Conservation (phyloP, 208 protist species). For the Leishmania aethiopica region DNA sequence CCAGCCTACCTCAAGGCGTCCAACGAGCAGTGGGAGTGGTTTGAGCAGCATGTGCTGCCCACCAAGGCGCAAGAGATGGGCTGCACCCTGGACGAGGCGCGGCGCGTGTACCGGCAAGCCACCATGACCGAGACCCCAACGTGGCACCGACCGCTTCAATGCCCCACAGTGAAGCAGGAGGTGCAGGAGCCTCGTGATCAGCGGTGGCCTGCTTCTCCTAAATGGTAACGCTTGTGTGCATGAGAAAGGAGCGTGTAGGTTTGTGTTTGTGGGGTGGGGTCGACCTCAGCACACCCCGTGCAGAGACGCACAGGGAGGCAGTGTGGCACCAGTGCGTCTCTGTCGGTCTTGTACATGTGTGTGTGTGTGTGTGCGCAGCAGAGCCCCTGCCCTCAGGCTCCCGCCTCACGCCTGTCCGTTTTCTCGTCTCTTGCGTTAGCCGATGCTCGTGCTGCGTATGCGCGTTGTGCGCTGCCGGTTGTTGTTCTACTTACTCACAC, state of each 20-base stretch:
- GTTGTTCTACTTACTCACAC: not conserved
- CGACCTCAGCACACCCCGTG: too few species aligned
- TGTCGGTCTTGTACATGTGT: not conserved
- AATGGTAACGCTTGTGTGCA: constrained; percentile 55
- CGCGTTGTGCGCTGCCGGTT: not conserved
- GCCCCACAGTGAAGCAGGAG: constrained; percentile 58
- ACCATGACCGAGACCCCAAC: constrained; percentile 65
- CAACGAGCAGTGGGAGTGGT: constrained; percentile 77
- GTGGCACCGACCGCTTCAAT: constrained; percentile 77
- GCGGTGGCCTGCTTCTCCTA: constrained; percentile 89
- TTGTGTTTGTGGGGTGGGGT: not conserved
- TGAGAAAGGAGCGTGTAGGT: not conserved
- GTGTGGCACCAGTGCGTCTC: not conserved
- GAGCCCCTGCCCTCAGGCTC: not conserved
- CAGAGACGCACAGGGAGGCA: not conserved
- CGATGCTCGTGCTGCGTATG: not conserved
- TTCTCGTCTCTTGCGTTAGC: not conserved
- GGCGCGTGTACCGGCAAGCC: constrained; percentile 50
- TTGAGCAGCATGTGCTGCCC: constrained; percentile 68
- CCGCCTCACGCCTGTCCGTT: not conserved
- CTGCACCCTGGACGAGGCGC: constrained; percentile 56
- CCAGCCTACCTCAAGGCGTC: constrained; percentile 57
- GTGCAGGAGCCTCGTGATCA: constrained; percentile 90
- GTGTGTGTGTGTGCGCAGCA: not conserved
- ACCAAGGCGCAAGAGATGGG: constrained; percentile 62